These are phyloP conservation scores for Centella asiatica DNA, from an alignment of 129 eudicot species.

Conservation along the genomic window DNA sequence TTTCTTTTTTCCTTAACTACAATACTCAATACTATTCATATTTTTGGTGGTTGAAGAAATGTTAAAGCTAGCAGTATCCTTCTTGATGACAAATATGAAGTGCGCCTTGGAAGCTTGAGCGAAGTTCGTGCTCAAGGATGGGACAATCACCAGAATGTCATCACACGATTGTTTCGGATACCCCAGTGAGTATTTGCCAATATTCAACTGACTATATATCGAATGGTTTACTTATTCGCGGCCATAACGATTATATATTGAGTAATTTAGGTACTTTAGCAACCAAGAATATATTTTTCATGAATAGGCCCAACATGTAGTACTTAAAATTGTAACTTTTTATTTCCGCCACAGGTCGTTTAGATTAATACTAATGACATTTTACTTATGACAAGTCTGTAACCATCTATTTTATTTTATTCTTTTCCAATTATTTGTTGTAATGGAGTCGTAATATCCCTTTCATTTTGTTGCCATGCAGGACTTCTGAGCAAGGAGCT, in stretches of 20 bases:
- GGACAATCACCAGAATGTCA: slow-evolving; percentile 42
- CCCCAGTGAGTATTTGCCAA: slow-evolving; percentile 46
- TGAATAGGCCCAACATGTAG: background rate
- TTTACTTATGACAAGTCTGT: background rate
- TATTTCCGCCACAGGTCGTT: background rate
- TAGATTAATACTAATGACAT: background rate
- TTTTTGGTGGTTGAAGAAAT: slow-evolving; percentile 34
- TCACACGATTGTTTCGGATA: slow-evolving; percentile 47
- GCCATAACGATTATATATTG: background rate
- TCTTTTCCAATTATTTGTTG: background rate
- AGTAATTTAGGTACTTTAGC: background rate
- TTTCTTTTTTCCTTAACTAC: background rate
- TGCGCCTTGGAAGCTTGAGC: slow-evolving; percentile 76
- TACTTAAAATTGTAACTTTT: background rate
- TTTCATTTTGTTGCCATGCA: slow-evolving; percentile 23
- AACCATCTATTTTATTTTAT: background rate
- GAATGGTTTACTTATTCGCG: background rate
- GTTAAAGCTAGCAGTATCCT: slow-evolving; percentile 80
- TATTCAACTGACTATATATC: background rate
- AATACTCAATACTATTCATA: too few relatives aligned
- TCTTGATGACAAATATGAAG: slow-evolving; percentile 82
- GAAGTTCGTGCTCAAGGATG: slow-evolving; percentile 51
- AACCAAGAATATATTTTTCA: background rate
- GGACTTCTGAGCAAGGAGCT: slow-evolving; percentile 40
- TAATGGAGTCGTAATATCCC: slow-evolving; percentile 13